phyloP scores from a whole-genome alignment of 768 basidiomycete species.

The Leccinum broughii region DNA sequence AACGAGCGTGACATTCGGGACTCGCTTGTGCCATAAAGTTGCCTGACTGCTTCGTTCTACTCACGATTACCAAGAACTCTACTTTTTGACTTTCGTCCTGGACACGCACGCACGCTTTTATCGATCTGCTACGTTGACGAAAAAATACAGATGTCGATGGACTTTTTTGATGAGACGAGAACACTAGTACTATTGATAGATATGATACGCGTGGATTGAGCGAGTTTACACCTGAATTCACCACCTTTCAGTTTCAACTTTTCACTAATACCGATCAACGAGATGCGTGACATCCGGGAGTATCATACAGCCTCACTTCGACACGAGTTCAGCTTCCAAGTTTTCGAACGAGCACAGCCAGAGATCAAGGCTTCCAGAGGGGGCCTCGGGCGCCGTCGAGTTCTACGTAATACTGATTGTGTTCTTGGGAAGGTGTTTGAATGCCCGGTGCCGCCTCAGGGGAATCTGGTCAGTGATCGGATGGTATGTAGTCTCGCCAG shows the following conservation, averaged over 20 bases:
- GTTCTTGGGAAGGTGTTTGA: no score
- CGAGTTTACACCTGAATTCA: no score
- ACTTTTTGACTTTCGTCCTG: background rate
- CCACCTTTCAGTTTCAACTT: background rate
- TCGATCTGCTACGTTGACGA: background rate
- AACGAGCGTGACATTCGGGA: no score
- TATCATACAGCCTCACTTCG: background rate
- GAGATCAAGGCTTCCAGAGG: background rate
- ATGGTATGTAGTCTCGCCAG: no score
- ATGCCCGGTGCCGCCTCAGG: no score
- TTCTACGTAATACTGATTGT: no score
- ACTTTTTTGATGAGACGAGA: background rate
- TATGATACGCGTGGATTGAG: background rate
- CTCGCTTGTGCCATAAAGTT: background rate
- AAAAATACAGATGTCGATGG: background rate
- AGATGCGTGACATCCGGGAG: background rate
- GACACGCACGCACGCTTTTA: background rate
- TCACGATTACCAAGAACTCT: background rate
- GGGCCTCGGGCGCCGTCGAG: background rate
- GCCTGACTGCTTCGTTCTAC: background rate
- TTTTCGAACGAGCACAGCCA: background rate
- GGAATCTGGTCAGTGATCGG: no score
- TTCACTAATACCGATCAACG: background rate
- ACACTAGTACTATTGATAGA: background rate
- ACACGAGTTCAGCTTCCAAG: background rate